Evolutionary conservation across 805 yeast species (phyloP).

Genomic region (Scheffersomyces amazonensis): DNA sequence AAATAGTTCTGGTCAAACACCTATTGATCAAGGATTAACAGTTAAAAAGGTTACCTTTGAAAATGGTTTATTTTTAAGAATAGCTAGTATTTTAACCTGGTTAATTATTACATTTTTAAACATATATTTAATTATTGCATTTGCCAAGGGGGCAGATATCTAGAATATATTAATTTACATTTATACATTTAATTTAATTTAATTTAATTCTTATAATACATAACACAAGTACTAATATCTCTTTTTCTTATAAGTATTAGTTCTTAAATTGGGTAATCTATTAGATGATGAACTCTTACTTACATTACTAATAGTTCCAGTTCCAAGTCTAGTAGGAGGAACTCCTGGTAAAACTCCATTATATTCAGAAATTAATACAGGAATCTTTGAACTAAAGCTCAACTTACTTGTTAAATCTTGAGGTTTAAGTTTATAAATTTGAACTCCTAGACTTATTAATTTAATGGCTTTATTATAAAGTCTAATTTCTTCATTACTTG

Average conservation of each 20-base stretch:
- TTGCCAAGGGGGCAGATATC: constrained; percentile 39
- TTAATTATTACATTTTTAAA: constrained; percentile 36
- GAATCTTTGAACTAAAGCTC: constrained; percentile 46
- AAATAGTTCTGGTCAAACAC: constrained; percentile 2
- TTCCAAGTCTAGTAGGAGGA: constrained; percentile 19
- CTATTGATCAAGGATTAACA: not conserved
- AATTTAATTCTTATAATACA: not conserved
- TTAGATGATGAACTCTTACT: not conserved
- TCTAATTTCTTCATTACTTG: constrained; percentile 22
- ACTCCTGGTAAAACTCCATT: constrained; percentile 76
- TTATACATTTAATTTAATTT: not conserved
- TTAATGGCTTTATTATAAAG: constrained; percentile 29
- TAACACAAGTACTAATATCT: not conserved
- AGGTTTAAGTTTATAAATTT: constrained; percentile 23
- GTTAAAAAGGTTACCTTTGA: constrained; percentile 31
- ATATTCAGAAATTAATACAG: constrained; percentile 71
- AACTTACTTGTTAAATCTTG: constrained; percentile 19
- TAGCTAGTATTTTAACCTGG: constrained; percentile 38
- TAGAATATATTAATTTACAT: constrained; percentile 8
- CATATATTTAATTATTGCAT: constrained; percentile 38
- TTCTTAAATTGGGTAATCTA: not conserved
- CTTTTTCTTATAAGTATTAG: not conserved
- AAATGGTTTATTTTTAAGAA: constrained; percentile 32
- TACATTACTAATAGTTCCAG: constrained; percentile 12
- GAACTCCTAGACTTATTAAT: constrained; percentile 30